Evolutionary conservation across 2,329 filamentous ascomycete species (phyloP), one percentile per base, ranked within the genome.

Genomic region (Ascocoryne sarcoides): DNA sequence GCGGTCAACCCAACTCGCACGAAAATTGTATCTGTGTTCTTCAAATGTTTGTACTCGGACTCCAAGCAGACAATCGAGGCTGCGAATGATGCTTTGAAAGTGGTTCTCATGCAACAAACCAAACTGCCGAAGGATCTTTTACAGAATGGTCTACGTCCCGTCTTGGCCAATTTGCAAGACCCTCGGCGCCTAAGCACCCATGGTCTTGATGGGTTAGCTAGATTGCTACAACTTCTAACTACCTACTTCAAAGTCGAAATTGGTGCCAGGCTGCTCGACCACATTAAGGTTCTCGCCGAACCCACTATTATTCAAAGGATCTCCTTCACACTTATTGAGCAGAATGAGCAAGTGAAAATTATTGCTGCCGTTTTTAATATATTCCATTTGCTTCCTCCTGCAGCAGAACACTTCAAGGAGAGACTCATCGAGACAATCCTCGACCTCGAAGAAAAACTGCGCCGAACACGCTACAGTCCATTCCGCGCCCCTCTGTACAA

Each of bases 241-340:
- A 96, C 92, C 44, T 98, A 98, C 61, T 99, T 99, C 65, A 99
- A 98, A 64, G 89, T 96, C 1, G 92, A 98, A 60, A 98, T 99
- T 39, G 93, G 92, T 5, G 77, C 86, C 16, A 78, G 92, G 17
- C 66, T 99, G n/a, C 70, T 99, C 8, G 90, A 96, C 49, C 92
- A 98, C 55, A 83, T 95, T 63, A 90, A 90, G 58, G 76, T 82
- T 9, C 88, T 98, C 48, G 89, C 90, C 1, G 88, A 95, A 43
- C 75, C 84, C 2, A 73, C 70, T 37, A 74, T 79, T 10, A 67
- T 96, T 50, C 89, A 96, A 60, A 86, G 89, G 55, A 85, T 92
- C 2, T 95, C 90, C 0, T 98, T 98, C 62, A 89, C 83, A 1
- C 81, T 95, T 51, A 86, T 96, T 44, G 93, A 98, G 60, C 89